Evolutionary conservation across 2,329 filamentous ascomycete species (phyloP).

Genomic region (Falciphora oryzae): DNA sequence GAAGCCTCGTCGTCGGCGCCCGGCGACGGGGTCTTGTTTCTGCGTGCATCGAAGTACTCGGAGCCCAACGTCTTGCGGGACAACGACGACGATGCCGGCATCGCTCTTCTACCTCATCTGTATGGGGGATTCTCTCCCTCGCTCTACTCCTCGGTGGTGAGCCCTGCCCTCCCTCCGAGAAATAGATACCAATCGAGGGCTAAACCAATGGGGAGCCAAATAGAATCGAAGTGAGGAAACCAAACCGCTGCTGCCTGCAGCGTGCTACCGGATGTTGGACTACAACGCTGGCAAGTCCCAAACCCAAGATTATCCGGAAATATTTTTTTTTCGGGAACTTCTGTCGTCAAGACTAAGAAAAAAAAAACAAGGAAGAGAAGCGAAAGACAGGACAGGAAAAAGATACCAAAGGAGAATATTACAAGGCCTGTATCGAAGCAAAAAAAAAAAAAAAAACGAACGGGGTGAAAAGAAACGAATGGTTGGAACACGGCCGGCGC

Average conservation of each 20-base stretch:
- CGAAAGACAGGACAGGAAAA: neutral
- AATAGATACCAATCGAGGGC: neutral
- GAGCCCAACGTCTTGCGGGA: neutral
- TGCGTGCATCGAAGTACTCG: neutral
- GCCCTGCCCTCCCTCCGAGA: neutral
- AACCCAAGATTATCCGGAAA: neutral
- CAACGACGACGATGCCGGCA: neutral
- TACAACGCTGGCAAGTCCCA: neutral
- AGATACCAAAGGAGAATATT: neutral
- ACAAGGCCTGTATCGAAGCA: neutral
- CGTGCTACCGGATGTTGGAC: neutral
- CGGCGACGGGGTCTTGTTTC: neutral
- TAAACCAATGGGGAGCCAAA: neutral
- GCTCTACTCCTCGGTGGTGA: neutral
- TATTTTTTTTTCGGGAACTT: neutral
- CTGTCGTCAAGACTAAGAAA: neutral
- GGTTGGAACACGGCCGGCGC: neutral
- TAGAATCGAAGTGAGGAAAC: neutral
- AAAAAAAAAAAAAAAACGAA: neutral
- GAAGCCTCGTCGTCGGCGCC: neutral
- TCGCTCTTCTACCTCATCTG: conserved; percentile 1
- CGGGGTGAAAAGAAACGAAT: neutral
- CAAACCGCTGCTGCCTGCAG: neutral
- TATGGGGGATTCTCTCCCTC: neutral
- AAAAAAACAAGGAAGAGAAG: neutral